Base-by-base conservation (phyloP, 1,284 basidiomycete species). In the Apiotrichum montevideense region DNA sequence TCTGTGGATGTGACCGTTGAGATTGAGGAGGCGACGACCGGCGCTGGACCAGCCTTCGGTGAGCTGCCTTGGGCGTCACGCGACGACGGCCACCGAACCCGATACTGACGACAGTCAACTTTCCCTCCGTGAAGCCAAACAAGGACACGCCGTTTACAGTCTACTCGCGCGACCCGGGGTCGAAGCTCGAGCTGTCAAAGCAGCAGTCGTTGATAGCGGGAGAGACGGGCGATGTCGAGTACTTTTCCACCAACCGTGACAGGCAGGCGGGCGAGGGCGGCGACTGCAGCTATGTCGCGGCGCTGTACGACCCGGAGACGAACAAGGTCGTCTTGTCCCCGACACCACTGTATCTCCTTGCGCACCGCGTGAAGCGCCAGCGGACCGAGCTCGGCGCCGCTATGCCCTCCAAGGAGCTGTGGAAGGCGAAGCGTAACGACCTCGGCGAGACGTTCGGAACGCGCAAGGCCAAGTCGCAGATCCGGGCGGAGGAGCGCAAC, bases 361-460 rank as follows among this genome's bases (percentile, higher is more conserved):
- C 83, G 2, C 86, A 87, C 47, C 83, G 85, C 14, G 88, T 93
- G 52, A 95, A 94, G 72, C 84, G 86, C 4, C 80, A 91, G 51
- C 90, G 90, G 52, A 15, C 61, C 34, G 57, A 63, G 8, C 55
- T 62, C 42, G 47, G 68, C 5, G 51, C 60, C 4, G 52, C 46
- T 3, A 76, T 80, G 6, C 73, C 79, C 13, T 79, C 82, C 6
- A 34, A 40, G 42, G 14, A 81, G 35, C 82, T 85, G 62, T 85
- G 84, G 57, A 77, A 81, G 47, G 80, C 83, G 51, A 85, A 85
- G 39, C 82, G 87, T 34, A 88, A 84, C 58, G 80, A 83, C n/a
- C 83, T 97, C 1, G 93, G 93, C 35, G 86, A 90, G 70, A 84
- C 87, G 1, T 97, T 97, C 64, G 93, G 93, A 29, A 95, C 91